Conservation (phyloP, 495 filamentous ascomycete species). For the Aspergillus heteromorphus region DNA sequence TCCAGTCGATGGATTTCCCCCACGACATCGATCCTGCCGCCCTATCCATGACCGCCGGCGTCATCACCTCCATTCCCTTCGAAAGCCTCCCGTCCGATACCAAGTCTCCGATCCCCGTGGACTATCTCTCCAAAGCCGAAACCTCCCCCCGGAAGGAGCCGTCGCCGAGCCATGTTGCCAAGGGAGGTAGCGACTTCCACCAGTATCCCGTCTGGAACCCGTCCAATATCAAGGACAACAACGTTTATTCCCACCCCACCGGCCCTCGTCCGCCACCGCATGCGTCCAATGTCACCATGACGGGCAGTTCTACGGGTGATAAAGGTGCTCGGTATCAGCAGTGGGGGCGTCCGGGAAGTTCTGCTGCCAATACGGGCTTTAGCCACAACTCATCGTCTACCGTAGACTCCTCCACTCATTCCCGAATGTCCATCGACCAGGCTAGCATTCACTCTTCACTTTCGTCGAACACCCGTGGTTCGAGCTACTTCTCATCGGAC, state of each 20-base stretch:
- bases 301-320: slow-evolving; percentile 58
- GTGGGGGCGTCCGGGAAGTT: slow-evolving; percentile 58
- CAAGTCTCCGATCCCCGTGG: slow-evolving; percentile 65
- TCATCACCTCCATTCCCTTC: slow-evolving; percentile 87
- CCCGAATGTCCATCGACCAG: slow-evolving; percentile 65
- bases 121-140: slow-evolving; percentile 69
- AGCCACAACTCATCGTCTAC: slow-evolving; percentile 66
- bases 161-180: slow-evolving; percentile 75
- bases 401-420: slow-evolving; percentile 63
- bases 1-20: slow-evolving; percentile 60
- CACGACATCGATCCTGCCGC: slow-evolving; percentile 44
- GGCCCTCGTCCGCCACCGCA: slow-evolving; percentile 68
- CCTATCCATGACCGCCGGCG: slow-evolving; percentile 72
- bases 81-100: slow-evolving; percentile 64
- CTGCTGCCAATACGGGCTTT: slow-evolving; percentile 47
- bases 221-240: slow-evolving; percentile 33
- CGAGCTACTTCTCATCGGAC: slow-evolving; percentile 56
- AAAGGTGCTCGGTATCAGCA: slow-evolving; percentile 65
- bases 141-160: slow-evolving; percentile 65
- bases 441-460: slow-evolving; percentile 57
- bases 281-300: slow-evolving; percentile 58
- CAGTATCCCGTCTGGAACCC: slow-evolving; percentile 79
- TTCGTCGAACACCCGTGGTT: slow-evolving; percentile 55
- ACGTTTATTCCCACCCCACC: slow-evolving; percentile 53
- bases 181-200: slow-evolving; percentile 73